Percentiles rank a stretch among this genome's conserved stretches.
These are phyloP conservation scores for Geosiphon pyriformis DNA, from an alignment of 192 early-diverging fungal species.

Conservation along the genomic window DNA sequence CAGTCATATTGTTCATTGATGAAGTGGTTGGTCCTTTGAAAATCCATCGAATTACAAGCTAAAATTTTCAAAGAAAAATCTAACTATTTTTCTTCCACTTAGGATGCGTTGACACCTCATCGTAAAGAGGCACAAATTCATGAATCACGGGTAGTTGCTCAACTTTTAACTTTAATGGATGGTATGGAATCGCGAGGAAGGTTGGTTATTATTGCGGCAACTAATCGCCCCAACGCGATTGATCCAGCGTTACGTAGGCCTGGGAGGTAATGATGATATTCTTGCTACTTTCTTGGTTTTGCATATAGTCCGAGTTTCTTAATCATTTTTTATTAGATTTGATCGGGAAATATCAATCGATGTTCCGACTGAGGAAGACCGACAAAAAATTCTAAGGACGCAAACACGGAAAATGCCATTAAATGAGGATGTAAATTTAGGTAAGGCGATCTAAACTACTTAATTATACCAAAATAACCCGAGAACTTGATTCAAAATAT, in stretches of 20 bases:
- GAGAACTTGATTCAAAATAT: not conserved
- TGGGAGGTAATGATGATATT: slow-evolving; percentile 49
- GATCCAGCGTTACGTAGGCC: slow-evolving; percentile 79
- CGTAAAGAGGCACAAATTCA: slow-evolving; percentile 53
- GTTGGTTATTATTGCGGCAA: slow-evolving; percentile 79
- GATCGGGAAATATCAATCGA: slow-evolving; percentile 82
- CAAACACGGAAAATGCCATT: slow-evolving; percentile 56
- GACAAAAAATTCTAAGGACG: slow-evolving; percentile 58
- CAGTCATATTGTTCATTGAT: slow-evolving; percentile 93
- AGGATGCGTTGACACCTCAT: slow-evolving; percentile 74
- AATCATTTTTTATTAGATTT: slow-evolving; percentile 43
- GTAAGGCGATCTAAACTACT: no score
- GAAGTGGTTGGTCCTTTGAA: slow-evolving; percentile 85
- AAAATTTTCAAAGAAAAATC: no score
- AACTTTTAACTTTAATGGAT: slow-evolving; percentile 88
- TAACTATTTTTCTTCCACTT: slow-evolving; percentile 25
- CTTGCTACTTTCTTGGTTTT: not conserved
- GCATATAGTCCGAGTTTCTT: not conserved
- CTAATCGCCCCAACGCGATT: slow-evolving; percentile 81
- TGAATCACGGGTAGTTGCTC: slow-evolving; percentile 79
- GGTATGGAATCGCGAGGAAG: slow-evolving; percentile 59
- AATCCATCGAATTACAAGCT: not conserved
- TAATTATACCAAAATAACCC: not conserved
- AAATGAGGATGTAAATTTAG: slow-evolving; percentile 44
- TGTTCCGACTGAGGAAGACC: slow-evolving; percentile 58